Conservation (phyloP, 2,329 filamentous ascomycete genomes). For the Tolypocladium ovalisporum region DNA sequence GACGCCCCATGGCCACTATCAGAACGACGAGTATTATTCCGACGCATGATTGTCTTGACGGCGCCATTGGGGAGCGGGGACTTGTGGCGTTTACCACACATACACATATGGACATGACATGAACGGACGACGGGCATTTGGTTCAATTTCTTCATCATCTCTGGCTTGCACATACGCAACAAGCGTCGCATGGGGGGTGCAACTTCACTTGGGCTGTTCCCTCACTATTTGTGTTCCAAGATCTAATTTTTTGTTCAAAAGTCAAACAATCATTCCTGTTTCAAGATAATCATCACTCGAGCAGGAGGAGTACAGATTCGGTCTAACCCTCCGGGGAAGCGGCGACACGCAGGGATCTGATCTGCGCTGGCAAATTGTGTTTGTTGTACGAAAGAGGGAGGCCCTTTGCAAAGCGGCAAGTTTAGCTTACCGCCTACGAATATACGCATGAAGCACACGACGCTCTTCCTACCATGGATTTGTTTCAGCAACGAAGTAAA, state of each 20-base stretch:
- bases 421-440: background rate
- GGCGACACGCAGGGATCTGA: background rate
- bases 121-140: background rate
- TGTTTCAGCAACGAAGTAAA: too few species aligned
- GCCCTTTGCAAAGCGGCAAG: too few species aligned
- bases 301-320: background rate
- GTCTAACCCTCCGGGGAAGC: too few species aligned
- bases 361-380: background rate
- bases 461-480: too few species aligned
- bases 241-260: too few species aligned
- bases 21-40: conserved; percentile 45
- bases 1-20: conserved; percentile 29
- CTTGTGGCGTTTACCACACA: background rate
- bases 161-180: background rate
- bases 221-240: background rate
- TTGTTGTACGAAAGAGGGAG: too few species aligned
- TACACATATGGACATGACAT: background rate
- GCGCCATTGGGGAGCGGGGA: background rate
- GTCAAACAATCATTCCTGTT: background rate
- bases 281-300: background rate
- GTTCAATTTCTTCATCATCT: background rate
- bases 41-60: conserved; percentile 27
- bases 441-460: too few species aligned
- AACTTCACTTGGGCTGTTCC: background rate
- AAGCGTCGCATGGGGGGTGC: background rate